Base-by-base conservation (phyloP, 1,284 basidiomycete species). In the Cutaneotrichosporon mucoides region DNA sequence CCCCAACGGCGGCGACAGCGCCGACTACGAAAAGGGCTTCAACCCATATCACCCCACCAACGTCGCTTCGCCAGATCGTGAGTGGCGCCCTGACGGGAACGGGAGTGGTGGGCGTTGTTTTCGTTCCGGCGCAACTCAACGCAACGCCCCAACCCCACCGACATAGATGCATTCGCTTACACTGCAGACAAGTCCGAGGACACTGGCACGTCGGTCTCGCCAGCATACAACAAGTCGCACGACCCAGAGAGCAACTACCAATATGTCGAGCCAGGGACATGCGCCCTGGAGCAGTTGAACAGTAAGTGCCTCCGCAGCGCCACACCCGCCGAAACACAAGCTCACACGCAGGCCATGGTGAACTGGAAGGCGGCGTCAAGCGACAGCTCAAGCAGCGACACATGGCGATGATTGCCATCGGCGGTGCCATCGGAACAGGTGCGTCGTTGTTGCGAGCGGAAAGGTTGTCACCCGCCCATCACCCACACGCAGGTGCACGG, bases 401-500 rank as follows among this genome's bases (percentile, higher is more conserved):
- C 53, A 68, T 78, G 65, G 69, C 72, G 4, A 78, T 81, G 79
- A 81, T 84, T 53, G 82, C 82, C 1, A 76, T 83, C 37, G 82
- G 82, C 16, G 80, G 69, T 13, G 68, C 71, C 4, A 73, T 75
- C 53, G 73, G 69, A 42, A 73, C 71, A 15, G 70, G 68, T n/a
- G n/a, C n/a, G n/a, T n/a, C n/a, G n/a, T n/a, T n/a, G n/a, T n/a
- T n/a, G n/a, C n/a, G n/a, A n/a, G n/a, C n/a, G n/a, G n/a, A n/a
- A n/a, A n/a, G n/a, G n/a, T n/a, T 40, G 38, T 40, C 10, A 8
- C 24, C n/a, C 12, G 33, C 12, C 24, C 12, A 9, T 42, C 8
- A 12, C 9, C n/a, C n/a, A n/a, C n/a, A n/a, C n/a, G n/a, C n/a
- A n/a, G 34, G 6, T 33, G 7, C 13, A 15, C 33, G n/a, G 13